These are phyloP conservation scores for Penstemon barbatus DNA, from an alignment of 257 asterid species.

Conservation along the genomic window DNA sequence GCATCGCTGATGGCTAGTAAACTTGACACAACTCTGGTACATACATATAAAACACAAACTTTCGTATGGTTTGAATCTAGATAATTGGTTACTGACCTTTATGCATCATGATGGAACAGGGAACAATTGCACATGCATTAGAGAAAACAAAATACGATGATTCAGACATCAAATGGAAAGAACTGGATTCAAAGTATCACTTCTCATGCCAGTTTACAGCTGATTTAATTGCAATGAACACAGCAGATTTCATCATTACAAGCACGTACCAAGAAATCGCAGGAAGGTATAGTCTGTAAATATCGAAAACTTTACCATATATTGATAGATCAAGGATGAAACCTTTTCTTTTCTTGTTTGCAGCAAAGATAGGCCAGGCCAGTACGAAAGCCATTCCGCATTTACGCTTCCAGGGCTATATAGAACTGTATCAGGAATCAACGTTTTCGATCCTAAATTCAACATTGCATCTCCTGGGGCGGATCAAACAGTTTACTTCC, in stretches of 20 bases:
- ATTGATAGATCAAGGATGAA: background rate
- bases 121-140: slow-evolving; percentile 91
- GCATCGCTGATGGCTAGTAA: slow-evolving; percentile 92
- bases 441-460: slow-evolving; percentile 84
- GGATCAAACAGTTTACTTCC: slow-evolving; percentile 81
- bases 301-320: background rate
- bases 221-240: slow-evolving; percentile 84
- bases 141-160: slow-evolving; percentile 96
- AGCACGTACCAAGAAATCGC: slow-evolving; percentile 97
- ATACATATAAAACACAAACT: background rate
- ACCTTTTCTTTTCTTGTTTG: slow-evolving; percentile 14
- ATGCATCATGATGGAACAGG: slow-evolving; percentile 40
- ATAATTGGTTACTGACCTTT: slow-evolving; percentile 6
- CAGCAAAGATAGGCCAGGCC: slow-evolving; percentile 94
- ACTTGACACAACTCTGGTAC: slow-evolving; percentile 87
- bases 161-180: slow-evolving; percentile 85
- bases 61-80: background rate
- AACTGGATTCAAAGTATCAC: slow-evolving; percentile 72
- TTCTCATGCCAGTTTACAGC: slow-evolving; percentile 95
- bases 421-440: slow-evolving; percentile 79
- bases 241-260: slow-evolving; percentile 85
- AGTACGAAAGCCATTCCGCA: slow-evolving; percentile 77
- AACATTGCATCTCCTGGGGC: slow-evolving; percentile 93
- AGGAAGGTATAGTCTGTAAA: slow-evolving; percentile 55
- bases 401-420: slow-evolving; percentile 86